These are phyloP conservation scores for Ophiobolus disseminans DNA, from an alignment of 2,329 filamentous ascomycete genomes.

Conservation along the genomic window DNA sequence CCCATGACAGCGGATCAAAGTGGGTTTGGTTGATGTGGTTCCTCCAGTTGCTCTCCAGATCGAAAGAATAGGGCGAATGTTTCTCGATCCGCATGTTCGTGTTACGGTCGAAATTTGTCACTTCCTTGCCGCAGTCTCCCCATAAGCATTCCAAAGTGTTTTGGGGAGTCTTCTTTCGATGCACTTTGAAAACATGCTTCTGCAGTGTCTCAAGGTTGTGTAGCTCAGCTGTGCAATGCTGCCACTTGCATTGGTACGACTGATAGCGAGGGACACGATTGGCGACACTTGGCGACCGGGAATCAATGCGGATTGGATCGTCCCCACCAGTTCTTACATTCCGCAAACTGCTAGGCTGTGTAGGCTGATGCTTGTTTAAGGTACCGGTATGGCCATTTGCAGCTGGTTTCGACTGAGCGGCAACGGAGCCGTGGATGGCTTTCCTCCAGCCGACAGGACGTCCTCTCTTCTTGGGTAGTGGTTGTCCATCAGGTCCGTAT, in stretches of 20 bases:
- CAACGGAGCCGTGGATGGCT: slow-evolving; percentile 51
- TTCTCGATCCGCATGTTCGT: slow-evolving; percentile 32
- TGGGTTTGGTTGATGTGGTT: slow-evolving; percentile 62
- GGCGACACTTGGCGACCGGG: slow-evolving; percentile 41
- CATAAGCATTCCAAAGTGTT: slow-evolving; percentile 56
- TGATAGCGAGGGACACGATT: slow-evolving; percentile 46
- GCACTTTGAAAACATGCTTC: slow-evolving; percentile 65
- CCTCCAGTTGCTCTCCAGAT: slow-evolving; percentile 52
- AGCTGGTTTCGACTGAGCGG: slow-evolving; percentile 32
- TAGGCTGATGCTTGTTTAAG: slow-evolving; percentile 16
- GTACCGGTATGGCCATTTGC: slow-evolving; percentile 23
- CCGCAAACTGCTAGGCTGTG: slow-evolving; percentile 36
- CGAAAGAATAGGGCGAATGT: slow-evolving; percentile 44
- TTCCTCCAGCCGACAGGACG: slow-evolving; percentile 60
- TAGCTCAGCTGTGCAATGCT: slow-evolving; percentile 62
- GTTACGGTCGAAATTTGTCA: slow-evolving; percentile 27
- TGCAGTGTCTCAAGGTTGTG: slow-evolving; percentile 68
- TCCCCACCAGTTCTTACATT: slow-evolving; percentile 24
- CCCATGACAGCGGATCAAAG: slow-evolving; percentile 62
- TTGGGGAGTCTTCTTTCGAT: slow-evolving; percentile 49
- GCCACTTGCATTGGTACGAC: slow-evolving; percentile 66
- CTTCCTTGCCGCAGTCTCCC: slow-evolving; percentile 50
- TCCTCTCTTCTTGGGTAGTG: slow-evolving; percentile 54
- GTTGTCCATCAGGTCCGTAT: slow-evolving; percentile 43
- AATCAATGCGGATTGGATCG: slow-evolving; percentile 34